Evolutionary conservation across 148 eudicot species (phyloP), one percentile per base, ranked within the genome.

Genomic region (Fagopyrum homotropicum): DNA sequence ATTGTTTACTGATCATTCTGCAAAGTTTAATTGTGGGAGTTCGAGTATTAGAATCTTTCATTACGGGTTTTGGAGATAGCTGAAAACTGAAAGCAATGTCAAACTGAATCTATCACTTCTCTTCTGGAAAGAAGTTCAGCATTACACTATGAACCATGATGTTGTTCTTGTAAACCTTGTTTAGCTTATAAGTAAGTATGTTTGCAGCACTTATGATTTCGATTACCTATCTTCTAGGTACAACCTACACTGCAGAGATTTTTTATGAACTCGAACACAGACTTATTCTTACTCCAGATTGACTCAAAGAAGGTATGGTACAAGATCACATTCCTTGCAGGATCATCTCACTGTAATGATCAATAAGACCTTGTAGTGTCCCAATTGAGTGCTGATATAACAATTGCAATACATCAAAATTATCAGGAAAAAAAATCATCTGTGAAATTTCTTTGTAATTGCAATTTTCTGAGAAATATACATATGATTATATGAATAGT

Each of bases 221-320:
- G 66, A 50, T 68, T 45, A 54, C n/a, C 68, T 29, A 52, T 54
- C 77, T 78, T 46, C 52, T 88, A 92, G 98, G 97, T 95, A 44
- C 88, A 78, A 68, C 84, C 89, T 19, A 90, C 96, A 11, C 80
- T 95, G 81, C 85, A 83, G 51, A 87, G 82, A 77, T 94, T 95
- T 84, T 95, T 87, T 82, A 66, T 46, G 57, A 76, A 82, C 76
- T 74, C 74, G 60, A 80, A 81, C 63, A 73, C 55, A 22, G 96
- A 92, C 9, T 84, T 92, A 45, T 95, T 83, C 80, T 85, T 95
- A 76, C 93, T 90, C 69, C 92, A 95, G 82, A 77, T 95, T 73
- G 92, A 90, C 61, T 73, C 90, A 46, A 83, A 82, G 51, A 90
- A 90, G 97, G 98, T 91, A 77, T 4, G 0, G 0, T 54, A 54